Conservation (phyloP, 2,329 filamentous ascomycete species). For the Ascochyta pisi region DNA sequence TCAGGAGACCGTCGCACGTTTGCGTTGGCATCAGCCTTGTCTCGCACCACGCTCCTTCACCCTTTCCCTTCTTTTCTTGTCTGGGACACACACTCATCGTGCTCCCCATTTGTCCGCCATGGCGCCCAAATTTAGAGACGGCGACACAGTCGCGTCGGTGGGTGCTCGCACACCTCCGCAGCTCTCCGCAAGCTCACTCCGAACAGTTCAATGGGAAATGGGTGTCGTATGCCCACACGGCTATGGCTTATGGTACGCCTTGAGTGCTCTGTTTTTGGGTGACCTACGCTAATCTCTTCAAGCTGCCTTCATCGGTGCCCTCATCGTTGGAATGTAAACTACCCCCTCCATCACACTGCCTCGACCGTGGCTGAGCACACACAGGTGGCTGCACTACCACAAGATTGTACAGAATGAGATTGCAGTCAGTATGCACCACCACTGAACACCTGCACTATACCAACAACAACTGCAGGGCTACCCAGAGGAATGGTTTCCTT, state of each 20-base stretch:
- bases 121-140: slow-evolving; percentile 68
- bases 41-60: slow-evolving; percentile 36
- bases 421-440: slow-evolving; percentile 60
- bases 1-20: slow-evolving; percentile 40
- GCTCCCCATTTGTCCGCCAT: slow-evolving; percentile 47
- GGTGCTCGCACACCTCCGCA: slow-evolving; percentile 32
- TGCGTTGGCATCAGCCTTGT: slow-evolving; percentile 3
- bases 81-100: background rate
- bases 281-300: slow-evolving; percentile 21
- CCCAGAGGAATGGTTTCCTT: slow-evolving; percentile 95
- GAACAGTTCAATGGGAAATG: slow-evolving; percentile 79
- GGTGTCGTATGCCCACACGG: slow-evolving; percentile 88
- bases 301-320: slow-evolving; percentile 86
- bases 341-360: slow-evolving; percentile 9
- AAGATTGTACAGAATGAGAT: slow-evolving; percentile 99
- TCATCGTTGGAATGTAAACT: slow-evolving; percentile 71
- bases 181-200: slow-evolving; percentile 40
- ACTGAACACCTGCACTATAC: background rate
- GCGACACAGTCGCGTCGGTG: slow-evolving; percentile 67
- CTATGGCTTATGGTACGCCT: slow-evolving; percentile 74
- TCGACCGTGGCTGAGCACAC: slow-evolving; percentile 30
- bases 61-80: slow-evolving; percentile 26
- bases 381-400: slow-evolving; percentile 79
- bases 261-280: background rate
- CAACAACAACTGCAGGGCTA: slow-evolving; percentile 45